Evolutionary conservation across 345 rosid genomes (phyloP), one percentile per base, ranked within the genome.

Genomic region (Camelina neglecta): DNA sequence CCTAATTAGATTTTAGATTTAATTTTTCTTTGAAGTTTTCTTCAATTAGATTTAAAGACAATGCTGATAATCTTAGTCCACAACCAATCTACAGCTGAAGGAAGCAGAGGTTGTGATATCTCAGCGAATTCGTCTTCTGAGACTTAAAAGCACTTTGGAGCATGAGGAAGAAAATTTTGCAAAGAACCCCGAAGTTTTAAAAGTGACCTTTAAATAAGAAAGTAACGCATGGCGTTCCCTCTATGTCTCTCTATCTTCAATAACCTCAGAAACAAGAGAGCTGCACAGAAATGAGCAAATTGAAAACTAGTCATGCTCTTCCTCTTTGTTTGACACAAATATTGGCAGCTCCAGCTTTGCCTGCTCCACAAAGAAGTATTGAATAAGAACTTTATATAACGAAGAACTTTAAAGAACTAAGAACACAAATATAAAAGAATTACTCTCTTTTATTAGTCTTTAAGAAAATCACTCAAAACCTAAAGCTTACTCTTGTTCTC

Each of bases 111-210:
- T 39, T 39, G 44, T 39, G 44, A 10, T 13, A 11, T 41, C 15
- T 41, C 48, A 42, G 5, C 4, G 6, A 42, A 2, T 44, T 44
- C n/a, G n/a, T 44, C 48, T n/a, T 11, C 6, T 13, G 3, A 44
- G n/a, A 45, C 49, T 15, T 57, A 57, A 29, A 53, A 83, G 35
- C 71, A 77, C 85, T 12, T 84, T 86, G 0, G 93, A 90, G 81
- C 84, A 88, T 60, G 96, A 92, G 79, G 97, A 90, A 80, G 97
- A 92, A 84, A 86, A 90, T 89, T 81, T 92, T 92, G 87, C 92
- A 58, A 87, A 87, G 74, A 83, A 88, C 72, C 72, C 92, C 92
- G 0, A 90, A 92, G 80, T 92, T 92, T 71, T 87, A 88, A 83
- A 93, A 88, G 57, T 79, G 92, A 68, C 90, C 89, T 10, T 10